Conservation (phyloP, 2,329 filamentous ascomycete genomes). For the Trichoderma sp. region DNA sequence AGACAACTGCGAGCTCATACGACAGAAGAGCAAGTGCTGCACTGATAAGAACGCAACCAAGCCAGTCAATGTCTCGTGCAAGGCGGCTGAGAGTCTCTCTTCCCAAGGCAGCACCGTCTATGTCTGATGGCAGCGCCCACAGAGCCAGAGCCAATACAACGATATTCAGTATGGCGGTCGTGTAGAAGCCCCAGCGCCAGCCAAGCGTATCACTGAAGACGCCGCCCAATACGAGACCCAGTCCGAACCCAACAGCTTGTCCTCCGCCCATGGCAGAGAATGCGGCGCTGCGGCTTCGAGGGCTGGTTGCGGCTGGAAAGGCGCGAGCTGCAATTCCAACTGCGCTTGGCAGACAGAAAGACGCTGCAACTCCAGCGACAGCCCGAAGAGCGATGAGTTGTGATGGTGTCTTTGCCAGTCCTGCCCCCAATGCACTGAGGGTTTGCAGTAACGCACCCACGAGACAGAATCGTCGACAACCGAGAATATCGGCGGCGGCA, state of each 20-base stretch:
- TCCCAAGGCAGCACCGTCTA: not conserved
- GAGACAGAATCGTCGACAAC: not conserved
- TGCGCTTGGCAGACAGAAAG: conserved; percentile 35
- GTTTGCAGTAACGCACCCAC: not conserved
- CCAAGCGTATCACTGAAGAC: conserved; percentile 47
- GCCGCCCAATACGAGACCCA: conserved; percentile 46
- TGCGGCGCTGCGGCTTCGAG: conserved; percentile 7
- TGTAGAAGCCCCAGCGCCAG: conserved; percentile 49
- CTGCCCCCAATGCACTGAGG: not conserved
- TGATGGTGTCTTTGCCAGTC: not conserved
- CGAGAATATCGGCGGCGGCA: conserved; percentile 18
- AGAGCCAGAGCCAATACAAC: conserved; percentile 11
- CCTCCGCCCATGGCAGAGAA: conserved; percentile 28
- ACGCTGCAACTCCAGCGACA: conserved; percentile 36
- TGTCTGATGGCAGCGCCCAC: not conserved
- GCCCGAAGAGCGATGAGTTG: conserved; percentile 38
- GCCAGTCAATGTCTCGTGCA: conserved; percentile 52
- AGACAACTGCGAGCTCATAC: conserved; percentile 49
- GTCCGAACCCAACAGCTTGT: conserved; percentile 49
- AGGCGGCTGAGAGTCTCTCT: not conserved
- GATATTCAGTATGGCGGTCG: conserved; percentile 27
- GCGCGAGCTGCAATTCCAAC: conserved; percentile 34
- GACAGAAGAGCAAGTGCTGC: conserved; percentile 49
- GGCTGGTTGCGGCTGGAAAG: not conserved
- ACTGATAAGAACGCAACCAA: conserved; percentile 50